Evolutionary conservation across 2,329 filamentous ascomycete genomes (phyloP).

Genomic region (Diaporthe sp.): DNA sequence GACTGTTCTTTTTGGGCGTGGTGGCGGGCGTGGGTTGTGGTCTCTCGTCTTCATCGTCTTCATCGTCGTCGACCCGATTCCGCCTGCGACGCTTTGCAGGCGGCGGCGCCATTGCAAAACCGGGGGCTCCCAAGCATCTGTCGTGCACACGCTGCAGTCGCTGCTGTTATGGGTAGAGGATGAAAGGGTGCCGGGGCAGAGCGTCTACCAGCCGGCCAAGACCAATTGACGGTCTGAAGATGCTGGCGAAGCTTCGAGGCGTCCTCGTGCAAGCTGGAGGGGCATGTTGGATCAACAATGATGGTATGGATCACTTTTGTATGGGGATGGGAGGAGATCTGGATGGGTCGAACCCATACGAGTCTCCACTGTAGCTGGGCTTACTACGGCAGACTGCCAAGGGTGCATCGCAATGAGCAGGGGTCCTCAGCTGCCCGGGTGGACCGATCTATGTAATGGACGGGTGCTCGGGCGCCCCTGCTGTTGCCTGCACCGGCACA

Average conservation of each 20-base stretch:
- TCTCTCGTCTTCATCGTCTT: slow-evolving; percentile 61
- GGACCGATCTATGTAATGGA: not conserved
- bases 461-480: not conserved
- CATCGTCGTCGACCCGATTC: slow-evolving; percentile 65
- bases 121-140: slow-evolving; percentile 43
- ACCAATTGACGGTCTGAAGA: slow-evolving; percentile 3
- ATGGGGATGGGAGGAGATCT: not conserved
- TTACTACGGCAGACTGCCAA: not conserved
- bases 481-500: slow-evolving; percentile 2
- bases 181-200: not conserved
- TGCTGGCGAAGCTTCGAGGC: slow-evolving; percentile 4
- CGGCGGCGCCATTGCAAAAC: slow-evolving; percentile 66
- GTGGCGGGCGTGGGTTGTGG: slow-evolving; percentile 39
- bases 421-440: not conserved
- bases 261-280: not conserved
- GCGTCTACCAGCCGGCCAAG: too few relatives aligned
- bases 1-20: slow-evolving; percentile 55
- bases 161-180: not conserved
- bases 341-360: not conserved
- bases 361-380: slow-evolving; percentile 8
- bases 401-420: not conserved
- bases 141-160: not conserved
- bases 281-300: slow-evolving; percentile 5
- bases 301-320: slow-evolving; percentile 19
- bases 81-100: slow-evolving; percentile 71